These are phyloP conservation scores for Aspergillus terreus DNA, from an alignment of 2,329 filamentous ascomycete genomes.

Conservation along the genomic window DNA sequence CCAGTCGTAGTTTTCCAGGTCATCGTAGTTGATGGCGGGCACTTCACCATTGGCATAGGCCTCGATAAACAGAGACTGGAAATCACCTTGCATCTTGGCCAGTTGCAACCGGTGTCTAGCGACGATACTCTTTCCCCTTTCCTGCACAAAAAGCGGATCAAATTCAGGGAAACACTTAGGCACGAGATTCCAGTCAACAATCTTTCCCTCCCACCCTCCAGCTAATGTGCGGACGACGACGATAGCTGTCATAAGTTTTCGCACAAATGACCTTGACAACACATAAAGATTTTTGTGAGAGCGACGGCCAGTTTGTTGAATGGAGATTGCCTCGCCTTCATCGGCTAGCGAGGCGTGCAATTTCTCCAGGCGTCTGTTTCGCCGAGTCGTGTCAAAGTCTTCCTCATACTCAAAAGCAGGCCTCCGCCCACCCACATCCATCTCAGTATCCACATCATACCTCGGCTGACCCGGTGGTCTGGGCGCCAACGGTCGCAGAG, in stretches of 20 bases:
- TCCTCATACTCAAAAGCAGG: not conserved
- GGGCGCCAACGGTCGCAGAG: not conserved
- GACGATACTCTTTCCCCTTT: slow-evolving; percentile 35
- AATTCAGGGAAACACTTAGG: slow-evolving; percentile 38
- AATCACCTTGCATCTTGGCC: slow-evolving; percentile 43
- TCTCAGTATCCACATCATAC: too few relatives aligned
- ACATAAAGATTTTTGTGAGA: slow-evolving; percentile 16
- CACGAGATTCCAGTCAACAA: slow-evolving; percentile 46
- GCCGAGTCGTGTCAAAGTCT: slow-evolving; percentile 1
- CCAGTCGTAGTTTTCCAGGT: slow-evolving; percentile 47
- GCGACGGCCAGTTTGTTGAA: slow-evolving; percentile 18
- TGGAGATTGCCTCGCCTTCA: slow-evolving; percentile 3
- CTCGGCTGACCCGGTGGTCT: not conserved
- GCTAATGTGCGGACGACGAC: slow-evolving; percentile 43
- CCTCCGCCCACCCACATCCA: too few relatives aligned
- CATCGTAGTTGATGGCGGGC: slow-evolving; percentile 42
- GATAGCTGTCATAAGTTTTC: slow-evolving; percentile 41
- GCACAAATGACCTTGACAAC: slow-evolving; percentile 26
- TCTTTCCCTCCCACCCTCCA: slow-evolving; percentile 40
- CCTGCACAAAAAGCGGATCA: slow-evolving; percentile 35
- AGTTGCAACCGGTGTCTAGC: slow-evolving; percentile 38
- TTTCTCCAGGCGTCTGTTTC: slow-evolving; percentile 26
- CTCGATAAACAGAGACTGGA: slow-evolving; percentile 44
- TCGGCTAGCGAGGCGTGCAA: slow-evolving; percentile 17
- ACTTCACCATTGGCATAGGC: slow-evolving; percentile 43